Evolutionary conservation across 2,329 filamentous ascomycete species (phyloP), one percentile per base, ranked within the genome.

Genomic region (Phyllachora maydis): DNA sequence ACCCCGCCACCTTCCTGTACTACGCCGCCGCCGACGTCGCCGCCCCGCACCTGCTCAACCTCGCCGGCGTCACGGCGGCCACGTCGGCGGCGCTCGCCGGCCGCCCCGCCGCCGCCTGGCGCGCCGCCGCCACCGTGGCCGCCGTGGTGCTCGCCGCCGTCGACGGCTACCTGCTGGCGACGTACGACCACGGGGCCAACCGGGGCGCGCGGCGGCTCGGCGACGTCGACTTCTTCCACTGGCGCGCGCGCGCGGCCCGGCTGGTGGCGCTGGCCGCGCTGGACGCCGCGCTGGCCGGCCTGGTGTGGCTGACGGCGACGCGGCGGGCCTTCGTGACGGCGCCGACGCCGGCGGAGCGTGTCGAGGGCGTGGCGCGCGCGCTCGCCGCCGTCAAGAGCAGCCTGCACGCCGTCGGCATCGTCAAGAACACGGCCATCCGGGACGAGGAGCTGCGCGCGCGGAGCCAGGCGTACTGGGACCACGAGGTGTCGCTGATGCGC

Each of bases 41-140:
- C 2, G 54, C 66, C 9, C 74, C 78, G n/a, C 85, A 98, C 47
- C 52, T 95, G 6, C 41, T 70, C 22, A 88, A 93, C 49, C 59
- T 92, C 23, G 47, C 65, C 26, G 46, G 72, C 22, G 48, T 92
- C 11, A 78, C 77, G 4, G 36, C 79, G 21, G 69, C 66, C 1
- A 95, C 85, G 0, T 81, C 76, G 1, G 53, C 62, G 3, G 42
- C 65, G 1, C 41, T 85, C 23, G 61, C 67, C 0, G 76, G 75
- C 12, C 47, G 50, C 18, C 61, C 71, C 28, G 71, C 66, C 4
- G 50, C 54, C 9, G 52, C 62, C 25, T 92, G 82, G 73, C 66
- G 83, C 24, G 61, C 52, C 5, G 54, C 63, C 8, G 75, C 75
- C n/a, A 68, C 73, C 4, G 52, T 82, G 10, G 53, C 60, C 0